Base-by-base conservation (phyloP, 495 filamentous ascomycete genomes). In the Hyaloscypha bicolor region DNA sequence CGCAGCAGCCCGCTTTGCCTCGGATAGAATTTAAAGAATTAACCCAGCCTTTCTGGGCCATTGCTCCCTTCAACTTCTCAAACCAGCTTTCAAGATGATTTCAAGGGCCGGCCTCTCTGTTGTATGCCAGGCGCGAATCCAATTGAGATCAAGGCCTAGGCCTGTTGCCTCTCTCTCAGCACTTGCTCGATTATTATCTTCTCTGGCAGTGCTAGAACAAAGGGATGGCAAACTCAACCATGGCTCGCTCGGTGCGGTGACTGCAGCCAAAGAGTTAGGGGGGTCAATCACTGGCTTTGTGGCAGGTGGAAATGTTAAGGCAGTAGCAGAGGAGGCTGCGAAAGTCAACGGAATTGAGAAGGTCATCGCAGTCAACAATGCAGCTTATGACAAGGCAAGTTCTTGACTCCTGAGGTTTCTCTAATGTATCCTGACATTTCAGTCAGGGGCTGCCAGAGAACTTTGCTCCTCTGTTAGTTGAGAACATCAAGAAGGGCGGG, bases 401-500 rank as follows among this genome's bases (percentile, higher is more conserved):
- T 42, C 31, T 4, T 16, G 45, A 14, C 25, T 65, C 33, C 45
- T 68, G 33, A 29, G 22, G 55, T 19, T 2, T 8, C 30, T 45
- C 64, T 31, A 37, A 37, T 37, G 35, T 33, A 48, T 25, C 16
- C 60, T 55, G 37, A 37, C 29, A 16, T 35, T 12, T 71, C 31
- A 55, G 33, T 29, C 25, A 97, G 93, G 91, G 92, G 31, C 86
- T 99, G 4, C 89, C 95, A 31, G 95, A 99, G 80, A 99, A 93
- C 82, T 98, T 83, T 74, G 94, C 94, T n/a, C 91, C 93, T 48
- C 81, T 99, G 33, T 84, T 99, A 22, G 91, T 91, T 31, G 93
- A 97, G 78, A 99, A 97, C 78, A 91, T 99, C 79, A 95, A 96
- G 84, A 92, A 93, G 73, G 92, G 90, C 67, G 90, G 87, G 69